Evolutionary conservation across 495 filamentous ascomycete genomes (phyloP).

Genomic region (Tuber aestivum): DNA sequence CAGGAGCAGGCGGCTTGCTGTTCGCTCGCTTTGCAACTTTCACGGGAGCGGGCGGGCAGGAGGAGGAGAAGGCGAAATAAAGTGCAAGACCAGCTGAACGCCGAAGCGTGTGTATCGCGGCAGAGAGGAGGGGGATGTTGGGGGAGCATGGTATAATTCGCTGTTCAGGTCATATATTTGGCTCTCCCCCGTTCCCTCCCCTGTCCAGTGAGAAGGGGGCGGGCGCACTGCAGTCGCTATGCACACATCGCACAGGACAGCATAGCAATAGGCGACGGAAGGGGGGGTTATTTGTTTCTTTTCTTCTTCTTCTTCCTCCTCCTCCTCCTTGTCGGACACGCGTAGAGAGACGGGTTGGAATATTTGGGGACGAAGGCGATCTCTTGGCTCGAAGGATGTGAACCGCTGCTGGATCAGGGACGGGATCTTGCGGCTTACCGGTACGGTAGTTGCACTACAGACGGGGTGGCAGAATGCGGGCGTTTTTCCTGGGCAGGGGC

Average conservation of each 20-base stretch:
- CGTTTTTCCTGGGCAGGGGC: neutral
- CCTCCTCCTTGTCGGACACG: neutral
- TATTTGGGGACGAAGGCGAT: neutral
- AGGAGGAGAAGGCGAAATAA: neutral
- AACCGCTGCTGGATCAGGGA: neutral
- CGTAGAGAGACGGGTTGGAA: neutral
- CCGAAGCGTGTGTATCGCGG: conserved; percentile 1
- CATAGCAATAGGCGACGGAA: neutral
- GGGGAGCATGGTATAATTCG: neutral
- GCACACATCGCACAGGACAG: neutral
- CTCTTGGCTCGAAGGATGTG: neutral
- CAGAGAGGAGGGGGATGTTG: neutral
- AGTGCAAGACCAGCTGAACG: neutral
- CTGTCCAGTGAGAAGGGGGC: neutral
- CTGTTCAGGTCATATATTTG: neutral
- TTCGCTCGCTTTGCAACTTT: neutral
- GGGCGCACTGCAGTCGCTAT: neutral
- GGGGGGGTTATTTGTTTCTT: neutral
- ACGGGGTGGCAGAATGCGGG: neutral
- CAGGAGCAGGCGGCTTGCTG: neutral
- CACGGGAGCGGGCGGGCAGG: neutral
- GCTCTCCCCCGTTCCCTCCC: neutral
- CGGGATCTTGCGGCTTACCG: neutral
- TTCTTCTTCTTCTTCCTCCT: neutral
- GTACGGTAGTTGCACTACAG: neutral